Percentiles rank a stretch among this genome's conserved stretches.
Conservation (phyloP, 768 basidiomycete species). For the Infundibulicybe gibba region DNA sequence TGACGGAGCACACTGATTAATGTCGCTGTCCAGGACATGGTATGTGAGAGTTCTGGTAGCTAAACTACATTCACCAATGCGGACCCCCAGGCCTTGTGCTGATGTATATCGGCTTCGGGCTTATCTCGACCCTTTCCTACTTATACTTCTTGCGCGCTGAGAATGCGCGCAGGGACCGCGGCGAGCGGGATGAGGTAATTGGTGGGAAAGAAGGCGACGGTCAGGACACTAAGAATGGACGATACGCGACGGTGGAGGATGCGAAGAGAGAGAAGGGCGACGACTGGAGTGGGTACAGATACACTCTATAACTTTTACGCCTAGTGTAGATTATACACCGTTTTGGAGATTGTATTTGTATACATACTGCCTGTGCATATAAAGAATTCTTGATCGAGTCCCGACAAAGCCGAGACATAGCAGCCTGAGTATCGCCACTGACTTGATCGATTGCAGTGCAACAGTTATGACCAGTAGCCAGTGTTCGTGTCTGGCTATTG, state of each 20-base stretch:
- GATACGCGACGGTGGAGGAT: conserved; percentile 54
- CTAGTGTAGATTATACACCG: neutral
- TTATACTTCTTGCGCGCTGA: conserved; percentile 47
- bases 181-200: conserved; percentile 68
- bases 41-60: conserved; percentile 2
- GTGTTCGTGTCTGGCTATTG: no score
- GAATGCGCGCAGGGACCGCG: conserved; percentile 63
- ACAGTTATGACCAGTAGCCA: no score
- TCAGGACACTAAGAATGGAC: conserved; percentile 47
- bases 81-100: conserved; percentile 56
- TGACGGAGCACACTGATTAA: neutral
- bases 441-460: no score
- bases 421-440: no score
- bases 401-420: no score
- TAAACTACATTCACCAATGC: neutral
- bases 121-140: conserved; percentile 42
- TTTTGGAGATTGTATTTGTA: no score
- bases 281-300: conserved; percentile 73
- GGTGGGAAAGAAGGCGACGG: conserved; percentile 35
- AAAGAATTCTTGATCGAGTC: no score
- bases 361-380: no score
- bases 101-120: conserved; percentile 66
- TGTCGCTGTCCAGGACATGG: conserved; percentile 21
- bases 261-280: conserved; percentile 72
- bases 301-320: conserved; percentile 41